Evolutionary conservation across 2,329 filamentous ascomycete genomes (phyloP), one percentile per base, ranked within the genome.

Genomic region (Colletotrichum musicola): DNA sequence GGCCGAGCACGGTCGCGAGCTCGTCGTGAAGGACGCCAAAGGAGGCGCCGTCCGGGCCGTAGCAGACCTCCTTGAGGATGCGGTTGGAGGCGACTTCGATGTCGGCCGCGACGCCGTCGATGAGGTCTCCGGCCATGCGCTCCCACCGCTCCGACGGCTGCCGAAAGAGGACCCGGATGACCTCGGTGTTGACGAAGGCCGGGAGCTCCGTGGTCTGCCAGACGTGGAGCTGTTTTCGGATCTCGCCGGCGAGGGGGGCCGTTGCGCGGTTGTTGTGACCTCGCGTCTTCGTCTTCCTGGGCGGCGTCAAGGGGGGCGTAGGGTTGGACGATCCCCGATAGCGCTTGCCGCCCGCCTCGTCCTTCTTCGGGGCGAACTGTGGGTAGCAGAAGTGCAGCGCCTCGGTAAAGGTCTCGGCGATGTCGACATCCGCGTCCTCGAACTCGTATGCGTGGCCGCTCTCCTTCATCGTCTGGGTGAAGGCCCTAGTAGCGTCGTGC

Each of bases 201-300:
- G 76, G 74, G 0, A 81, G 76, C 7, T 79, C 74, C 14, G 72
- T 75, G 1, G 74, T 75, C 35, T 76, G 74, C 38, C 77, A 79
- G 0, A 69, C 60, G 0, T 42, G 22, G 4, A 81, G 72, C 27
- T 78, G 72, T 1, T 56, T n/a, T n/a, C n/a, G n/a, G n/a, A n/a
- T n/a, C n/a, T n/a, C n/a, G n/a, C n/a, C n/a, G n/a, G n/a, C n/a
- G n/a, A n/a, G n/a, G n/a, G n/a, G n/a, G n/a, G n/a, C n/a, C n/a
- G n/a, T n/a, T n/a, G n/a, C n/a, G n/a, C n/a, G n/a, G n/a, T n/a
- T n/a, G n/a, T n/a, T n/a, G n/a, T n/a, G n/a, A n/a, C n/a, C n/a
- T n/a, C n/a, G n/a, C n/a, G n/a, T n/a, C n/a, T n/a, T n/a, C 49
- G 49, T 5, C 42, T 67, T n/a, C 56, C 40, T 25, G 16, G 54